Base-by-base conservation (phyloP, 495 filamentous ascomycete genomes). In the Daldinia vernicosa region DNA sequence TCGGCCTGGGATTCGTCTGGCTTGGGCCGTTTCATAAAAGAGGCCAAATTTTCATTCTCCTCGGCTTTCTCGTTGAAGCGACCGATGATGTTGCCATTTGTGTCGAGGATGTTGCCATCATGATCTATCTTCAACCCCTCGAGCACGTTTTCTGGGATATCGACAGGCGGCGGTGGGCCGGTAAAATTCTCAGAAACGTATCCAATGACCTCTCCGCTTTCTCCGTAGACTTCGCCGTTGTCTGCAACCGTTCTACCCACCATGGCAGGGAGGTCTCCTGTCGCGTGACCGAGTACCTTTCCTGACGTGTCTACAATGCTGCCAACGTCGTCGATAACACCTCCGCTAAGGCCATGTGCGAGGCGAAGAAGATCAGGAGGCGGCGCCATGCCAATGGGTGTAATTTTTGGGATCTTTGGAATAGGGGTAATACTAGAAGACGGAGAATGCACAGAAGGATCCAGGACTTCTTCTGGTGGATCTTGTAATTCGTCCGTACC, bases 281-380 rank as follows among this genome's bases (percentile, higher is more conserved):
- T 81, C 0, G 78, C 81, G 47, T 78, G 82, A 6, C 82, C 83
- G 0, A 84, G 78, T 6, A 85, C 78, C 57, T 80, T 79, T 3
- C 81, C 81, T 0, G 81, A 79, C 32, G 69, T 70, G 43, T 98
- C 79, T 90, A 97, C 83, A 86, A 97, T 84, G 89, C 92, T 80
- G 80, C 92, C 69, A 84, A 90, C 74, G 84, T 89, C 69, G 84
- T 95, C 68, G 84, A 92, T 78, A 86, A 91, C 79, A 90, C 92
- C 69, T 85, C 90, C 78, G 86, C 89, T 65, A 85, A 95, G 79
- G 85, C 89, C 71, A 79, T 86, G 43, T 76, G 84, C 69, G 85
- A 90, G 66, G 28, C 35, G 56, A 1, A 11, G 59, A 32, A 75
- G 57, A 40, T 77, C 66, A 27, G 50, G 59, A 56, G 75, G 73